phyloP scores from a whole-genome alignment of 495 filamentous ascomycete species.

The Trichoderma asperelloides region DNA sequence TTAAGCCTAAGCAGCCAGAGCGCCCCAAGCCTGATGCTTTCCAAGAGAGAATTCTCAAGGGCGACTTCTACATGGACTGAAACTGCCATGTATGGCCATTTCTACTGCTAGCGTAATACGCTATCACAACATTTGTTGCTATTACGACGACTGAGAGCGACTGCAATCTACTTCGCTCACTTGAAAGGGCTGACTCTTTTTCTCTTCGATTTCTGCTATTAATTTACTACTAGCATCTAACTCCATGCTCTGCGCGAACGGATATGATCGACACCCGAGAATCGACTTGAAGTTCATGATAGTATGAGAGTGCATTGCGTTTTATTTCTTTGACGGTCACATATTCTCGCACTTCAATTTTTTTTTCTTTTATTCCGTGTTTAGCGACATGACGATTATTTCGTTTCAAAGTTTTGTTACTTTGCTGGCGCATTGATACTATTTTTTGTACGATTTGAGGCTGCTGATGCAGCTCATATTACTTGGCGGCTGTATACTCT shows the following conservation, averaged over 20 bases:
- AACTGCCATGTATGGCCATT: neutral
- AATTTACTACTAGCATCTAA: neutral
- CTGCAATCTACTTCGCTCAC: neutral
- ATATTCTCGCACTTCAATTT: neutral
- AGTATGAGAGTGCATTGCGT: neutral
- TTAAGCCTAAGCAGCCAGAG: conserved; percentile 32
- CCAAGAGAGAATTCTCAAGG: conserved; percentile 92
- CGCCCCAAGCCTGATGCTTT: conserved; percentile 77
- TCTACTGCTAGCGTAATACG: too few species aligned
- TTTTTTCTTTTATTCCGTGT: neutral
- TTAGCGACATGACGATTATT: neutral
- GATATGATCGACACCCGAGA: neutral
- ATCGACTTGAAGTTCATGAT: neutral
- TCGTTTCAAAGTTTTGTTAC: neutral
- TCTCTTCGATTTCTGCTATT: neutral
- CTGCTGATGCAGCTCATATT: neutral
- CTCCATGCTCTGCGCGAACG: neutral
- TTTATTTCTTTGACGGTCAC: neutral
- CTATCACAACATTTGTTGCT: too few species aligned
- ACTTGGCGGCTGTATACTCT: neutral
- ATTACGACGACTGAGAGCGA: too few species aligned
- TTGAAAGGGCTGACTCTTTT: neutral
- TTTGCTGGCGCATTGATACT: neutral
- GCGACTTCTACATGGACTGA: conserved; percentile 97
- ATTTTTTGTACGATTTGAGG: conserved; percentile 1